phyloP scores from a whole-genome alignment of 352 stramenopile species.

The Phytopythium kandeliae region DNA sequence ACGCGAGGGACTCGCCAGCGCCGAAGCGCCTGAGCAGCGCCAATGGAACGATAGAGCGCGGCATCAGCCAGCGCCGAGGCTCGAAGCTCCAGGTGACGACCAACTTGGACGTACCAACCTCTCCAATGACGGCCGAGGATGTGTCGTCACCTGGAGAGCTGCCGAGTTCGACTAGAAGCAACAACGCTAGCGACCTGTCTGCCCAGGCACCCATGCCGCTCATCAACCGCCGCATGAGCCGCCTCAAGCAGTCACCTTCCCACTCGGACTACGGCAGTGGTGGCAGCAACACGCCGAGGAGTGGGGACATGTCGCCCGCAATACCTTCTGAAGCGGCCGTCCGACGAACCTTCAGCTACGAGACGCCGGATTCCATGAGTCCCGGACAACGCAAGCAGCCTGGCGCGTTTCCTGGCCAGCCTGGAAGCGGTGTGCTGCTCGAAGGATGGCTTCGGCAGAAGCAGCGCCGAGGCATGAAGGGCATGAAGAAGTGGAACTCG shows the following conservation, averaged over 20 bases:
- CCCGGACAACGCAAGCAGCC: conserved; percentile 47
- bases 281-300: conserved; percentile 10
- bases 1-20: not conserved
- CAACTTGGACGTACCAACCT: not conserved
- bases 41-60: not conserved
- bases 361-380: conserved; percentile 17
- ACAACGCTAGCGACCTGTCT: not conserved
- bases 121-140: not conserved
- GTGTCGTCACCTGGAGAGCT: conserved; percentile 1
- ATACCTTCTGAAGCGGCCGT: conserved; percentile 6
- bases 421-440: conserved; percentile 64
- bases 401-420: conserved; percentile 36
- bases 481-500: conserved; percentile 83
- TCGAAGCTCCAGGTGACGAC: conserved; percentile 6
- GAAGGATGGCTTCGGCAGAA: conserved; percentile 82
- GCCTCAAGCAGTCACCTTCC: conserved; percentile 39
- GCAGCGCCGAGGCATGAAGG: conserved; percentile 69
- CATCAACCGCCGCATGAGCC: conserved; percentile 45
- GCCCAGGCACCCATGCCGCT: conserved; percentile 9
- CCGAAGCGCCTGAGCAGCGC: not conserved
- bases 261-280: conserved; percentile 26
- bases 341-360: conserved; percentile 21
- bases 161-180: not conserved
- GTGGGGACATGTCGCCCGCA: conserved; percentile 8
- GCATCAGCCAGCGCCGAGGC: conserved; percentile 5